Percentiles rank a stretch among this genome's conserved stretches.
Evolutionary conservation across 2,329 filamentous ascomycete genomes (phyloP).

Genomic region (Neofusicoccum kwambonambiense): DNA sequence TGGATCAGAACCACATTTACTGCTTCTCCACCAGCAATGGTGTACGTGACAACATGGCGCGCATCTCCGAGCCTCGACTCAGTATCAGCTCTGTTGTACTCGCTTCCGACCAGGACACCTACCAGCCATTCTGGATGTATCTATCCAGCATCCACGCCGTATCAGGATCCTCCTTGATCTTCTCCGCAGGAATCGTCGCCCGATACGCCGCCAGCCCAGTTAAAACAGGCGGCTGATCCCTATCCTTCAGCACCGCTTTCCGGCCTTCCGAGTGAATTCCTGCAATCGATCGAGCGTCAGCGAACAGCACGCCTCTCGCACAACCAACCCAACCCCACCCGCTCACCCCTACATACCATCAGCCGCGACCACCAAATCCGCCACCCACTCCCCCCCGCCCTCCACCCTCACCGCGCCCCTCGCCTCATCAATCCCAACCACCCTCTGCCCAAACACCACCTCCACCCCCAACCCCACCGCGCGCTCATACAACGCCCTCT

Average conservation of each 20-base stretch:
- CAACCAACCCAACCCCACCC: constrained; percentile 38
- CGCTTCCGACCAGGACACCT: too few species aligned
- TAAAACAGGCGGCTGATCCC: constrained; percentile 42
- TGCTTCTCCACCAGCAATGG: constrained; percentile 51
- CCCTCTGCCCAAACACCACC: constrained; percentile 20
- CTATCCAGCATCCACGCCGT: constrained; percentile 24
- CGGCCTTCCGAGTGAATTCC: constrained; percentile 24
- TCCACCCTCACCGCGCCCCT: constrained; percentile 29
- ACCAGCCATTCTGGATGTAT: constrained; percentile 27
- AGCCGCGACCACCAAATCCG: constrained; percentile 27
- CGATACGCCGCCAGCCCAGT: constrained; percentile 64
- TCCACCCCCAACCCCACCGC: constrained; percentile 23
- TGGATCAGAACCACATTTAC: constrained; percentile 65
- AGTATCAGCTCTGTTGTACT: background rate
- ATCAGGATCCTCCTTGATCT: constrained; percentile 42
- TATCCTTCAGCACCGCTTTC: constrained; percentile 20
- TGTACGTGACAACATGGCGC: constrained; percentile 48
- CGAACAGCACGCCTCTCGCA: constrained; percentile 30
- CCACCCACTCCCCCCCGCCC: constrained; percentile 38
- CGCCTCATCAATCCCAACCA: constrained; percentile 19
- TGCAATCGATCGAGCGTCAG: background rate
- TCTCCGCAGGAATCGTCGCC: constrained; percentile 48
- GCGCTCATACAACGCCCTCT: constrained; percentile 21
- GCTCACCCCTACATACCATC: constrained; percentile 38
- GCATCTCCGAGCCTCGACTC: constrained; percentile 34